These are phyloP conservation scores for Salvia miltiorrhiza DNA, from an alignment of 257 asterid genomes.

Conservation along the genomic window DNA sequence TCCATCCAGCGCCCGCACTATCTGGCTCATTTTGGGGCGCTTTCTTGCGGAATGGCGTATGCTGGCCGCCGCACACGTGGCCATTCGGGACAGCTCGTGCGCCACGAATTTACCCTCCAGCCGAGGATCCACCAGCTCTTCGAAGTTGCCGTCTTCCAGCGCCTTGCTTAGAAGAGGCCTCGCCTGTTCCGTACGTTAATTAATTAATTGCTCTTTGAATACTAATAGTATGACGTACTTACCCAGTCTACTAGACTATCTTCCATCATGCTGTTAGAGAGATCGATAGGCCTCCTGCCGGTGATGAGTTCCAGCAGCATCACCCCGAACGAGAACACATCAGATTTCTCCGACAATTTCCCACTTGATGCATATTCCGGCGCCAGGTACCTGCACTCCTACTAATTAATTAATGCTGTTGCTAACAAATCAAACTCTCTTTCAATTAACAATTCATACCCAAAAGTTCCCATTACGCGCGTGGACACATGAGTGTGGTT, in stretches of 20 bases:
- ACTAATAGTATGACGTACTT: no score
- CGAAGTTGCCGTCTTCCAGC: constrained; percentile 55
- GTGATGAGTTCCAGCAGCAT: constrained; percentile 91
- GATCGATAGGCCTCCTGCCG: constrained; percentile 77
- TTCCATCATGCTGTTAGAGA: constrained; percentile 56
- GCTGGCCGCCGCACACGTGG: constrained; percentile 68
- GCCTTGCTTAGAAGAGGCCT: constrained; percentile 67
- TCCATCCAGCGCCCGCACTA: constrained; percentile 73
- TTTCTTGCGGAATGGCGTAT: constrained; percentile 86
- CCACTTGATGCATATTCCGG: constrained; percentile 97
- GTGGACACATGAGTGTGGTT: constrained; percentile 88
- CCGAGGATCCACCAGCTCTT: constrained; percentile 61
- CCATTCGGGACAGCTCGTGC: constrained; percentile 60
- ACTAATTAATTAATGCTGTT: no score
- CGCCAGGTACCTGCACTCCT: constrained; percentile 64
- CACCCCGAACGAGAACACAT: constrained; percentile 88
- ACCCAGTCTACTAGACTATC: constrained; percentile 97
- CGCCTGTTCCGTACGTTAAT: constrained; percentile 61
- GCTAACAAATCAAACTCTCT: no score
- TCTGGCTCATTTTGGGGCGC: constrained; percentile 97
- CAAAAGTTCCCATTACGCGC: constrained; percentile 99
- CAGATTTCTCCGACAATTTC: constrained; percentile 78
- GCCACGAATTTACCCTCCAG: constrained; percentile 45
- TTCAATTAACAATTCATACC: constrained; percentile 21
- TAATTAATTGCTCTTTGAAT: no score